phyloP scores from a whole-genome alignment of 1,139 yeast species.

The Meyerozyma elateridarum region DNA sequence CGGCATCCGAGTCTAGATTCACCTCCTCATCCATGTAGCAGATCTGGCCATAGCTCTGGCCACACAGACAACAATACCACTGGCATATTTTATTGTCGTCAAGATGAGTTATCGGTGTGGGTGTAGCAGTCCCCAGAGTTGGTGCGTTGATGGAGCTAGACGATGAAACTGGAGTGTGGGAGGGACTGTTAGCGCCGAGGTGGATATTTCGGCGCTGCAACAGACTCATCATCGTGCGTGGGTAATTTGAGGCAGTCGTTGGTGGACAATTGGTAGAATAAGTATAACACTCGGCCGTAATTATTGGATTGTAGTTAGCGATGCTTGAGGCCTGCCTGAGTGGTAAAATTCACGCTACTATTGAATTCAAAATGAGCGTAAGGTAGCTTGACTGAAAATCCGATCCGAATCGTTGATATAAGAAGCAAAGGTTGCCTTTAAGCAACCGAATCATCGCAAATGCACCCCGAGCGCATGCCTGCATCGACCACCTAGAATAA shows the following conservation, averaged over 20 bases:
- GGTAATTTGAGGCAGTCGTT: no score
- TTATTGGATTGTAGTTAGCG: no score
- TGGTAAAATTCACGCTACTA: no score
- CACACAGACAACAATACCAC: slow-evolving; percentile 53
- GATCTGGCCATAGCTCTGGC: slow-evolving; percentile 45
- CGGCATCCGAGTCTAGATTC: no score
- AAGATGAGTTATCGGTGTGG: not conserved
- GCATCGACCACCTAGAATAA: slow-evolving; percentile 1
- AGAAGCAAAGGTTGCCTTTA: no score
- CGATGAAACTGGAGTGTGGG: not conserved
- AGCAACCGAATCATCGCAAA: slow-evolving; percentile 4
- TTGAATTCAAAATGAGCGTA: no score
- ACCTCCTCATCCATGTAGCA: slow-evolving; percentile 21
- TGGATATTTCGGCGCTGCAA: not conserved
- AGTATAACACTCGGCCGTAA: no score
- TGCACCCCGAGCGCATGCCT: slow-evolving; percentile 4
- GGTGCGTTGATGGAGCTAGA: not conserved
- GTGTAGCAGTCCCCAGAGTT: not conserved
- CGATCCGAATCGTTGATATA: no score
- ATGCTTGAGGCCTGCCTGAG: no score
- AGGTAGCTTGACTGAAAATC: no score
- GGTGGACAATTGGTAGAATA: no score
- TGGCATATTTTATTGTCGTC: slow-evolving; percentile 39
- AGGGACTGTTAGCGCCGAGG: not conserved
- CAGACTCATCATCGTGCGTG: slow-evolving; percentile 3